phyloP scores from a whole-genome alignment of 2,329 filamentous ascomycete genomes.

The Ophiostoma ulmi region DNA sequence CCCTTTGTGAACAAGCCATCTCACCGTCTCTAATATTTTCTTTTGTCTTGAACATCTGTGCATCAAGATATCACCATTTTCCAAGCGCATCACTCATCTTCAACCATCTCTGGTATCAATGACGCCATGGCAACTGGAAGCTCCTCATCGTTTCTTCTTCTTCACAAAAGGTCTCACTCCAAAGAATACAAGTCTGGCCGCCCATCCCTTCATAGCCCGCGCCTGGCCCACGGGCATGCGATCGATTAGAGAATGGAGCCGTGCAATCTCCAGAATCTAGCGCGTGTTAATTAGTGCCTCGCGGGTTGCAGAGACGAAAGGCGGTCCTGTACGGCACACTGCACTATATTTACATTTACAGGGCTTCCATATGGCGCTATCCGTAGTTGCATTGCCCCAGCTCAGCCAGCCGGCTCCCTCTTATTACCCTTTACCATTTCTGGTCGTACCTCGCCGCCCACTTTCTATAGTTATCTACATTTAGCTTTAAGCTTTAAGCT shows the following conservation, averaged over 20 bases:
- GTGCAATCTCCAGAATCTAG: slow-evolving; percentile 5
- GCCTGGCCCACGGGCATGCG: not conserved
- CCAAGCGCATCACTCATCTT: not conserved
- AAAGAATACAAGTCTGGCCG: not conserved
- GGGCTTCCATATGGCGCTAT: not conserved
- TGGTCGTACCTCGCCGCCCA: not conserved
- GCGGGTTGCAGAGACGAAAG: not conserved
- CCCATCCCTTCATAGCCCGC: slow-evolving; percentile 1
- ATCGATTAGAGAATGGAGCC: slow-evolving; percentile 4
- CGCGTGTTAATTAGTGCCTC: slow-evolving; percentile 1
- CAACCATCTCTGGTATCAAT: not conserved
- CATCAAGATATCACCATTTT: not conserved
- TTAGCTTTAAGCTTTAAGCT: slow-evolving; percentile 11
- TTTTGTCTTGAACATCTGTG: not conserved
- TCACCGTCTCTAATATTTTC: not conserved
- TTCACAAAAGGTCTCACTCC: not conserved
- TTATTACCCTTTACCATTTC: not conserved
- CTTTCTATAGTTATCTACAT: slow-evolving; percentile 6
- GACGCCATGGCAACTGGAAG: slow-evolving; percentile 10
- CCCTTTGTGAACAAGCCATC: slow-evolving; percentile 2
- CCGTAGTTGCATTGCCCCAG: slow-evolving; percentile 6
- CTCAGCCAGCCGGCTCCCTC: slow-evolving; percentile 1
- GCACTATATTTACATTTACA: not conserved
- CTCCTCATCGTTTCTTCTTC: not conserved
- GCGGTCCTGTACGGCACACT: too few species aligned